Evolutionary conservation across 306 rosid genomes (phyloP).

Genomic region (Morella rubra): DNA sequence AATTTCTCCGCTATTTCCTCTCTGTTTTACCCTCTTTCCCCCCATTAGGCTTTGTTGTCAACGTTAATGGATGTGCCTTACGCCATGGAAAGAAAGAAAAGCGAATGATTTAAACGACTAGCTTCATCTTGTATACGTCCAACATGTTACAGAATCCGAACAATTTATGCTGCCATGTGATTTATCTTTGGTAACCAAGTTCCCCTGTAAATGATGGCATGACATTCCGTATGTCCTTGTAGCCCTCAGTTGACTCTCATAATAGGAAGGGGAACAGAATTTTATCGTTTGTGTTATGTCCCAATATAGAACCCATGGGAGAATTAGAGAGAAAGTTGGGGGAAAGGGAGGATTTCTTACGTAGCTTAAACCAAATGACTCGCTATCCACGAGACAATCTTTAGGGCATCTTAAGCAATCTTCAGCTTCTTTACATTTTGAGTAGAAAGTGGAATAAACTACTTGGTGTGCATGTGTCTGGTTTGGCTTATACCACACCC

Average conservation of each 20-base stretch:
- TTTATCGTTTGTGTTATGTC: too few relatives aligned
- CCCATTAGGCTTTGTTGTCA: neutral
- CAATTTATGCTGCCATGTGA: neutral
- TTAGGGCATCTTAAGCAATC: neutral
- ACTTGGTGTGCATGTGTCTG: neutral
- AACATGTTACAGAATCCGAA: neutral
- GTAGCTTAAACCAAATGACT: too few relatives aligned
- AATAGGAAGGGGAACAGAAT: too few relatives aligned
- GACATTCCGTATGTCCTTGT: too few relatives aligned
- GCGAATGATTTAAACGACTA: neutral
- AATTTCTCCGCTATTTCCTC: neutral
- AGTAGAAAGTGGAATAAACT: neutral
- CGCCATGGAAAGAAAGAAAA: too few relatives aligned
- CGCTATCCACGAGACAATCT: neutral
- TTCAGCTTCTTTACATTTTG: neutral
- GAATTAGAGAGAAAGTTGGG: too few relatives aligned
- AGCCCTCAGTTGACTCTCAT: too few relatives aligned
- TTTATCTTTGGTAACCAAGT: neutral
- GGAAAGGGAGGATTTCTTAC: too few relatives aligned
- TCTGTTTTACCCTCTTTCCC: conserved; percentile 9
- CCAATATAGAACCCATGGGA: too few relatives aligned
- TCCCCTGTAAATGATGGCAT: too few relatives aligned
- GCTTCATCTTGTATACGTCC: neutral
- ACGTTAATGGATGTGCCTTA: neutral
- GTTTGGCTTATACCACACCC: neutral